Evolutionary conservation across 1,284 basidiomycete species (phyloP).

Genomic region (Heterobasidion parviporum): DNA sequence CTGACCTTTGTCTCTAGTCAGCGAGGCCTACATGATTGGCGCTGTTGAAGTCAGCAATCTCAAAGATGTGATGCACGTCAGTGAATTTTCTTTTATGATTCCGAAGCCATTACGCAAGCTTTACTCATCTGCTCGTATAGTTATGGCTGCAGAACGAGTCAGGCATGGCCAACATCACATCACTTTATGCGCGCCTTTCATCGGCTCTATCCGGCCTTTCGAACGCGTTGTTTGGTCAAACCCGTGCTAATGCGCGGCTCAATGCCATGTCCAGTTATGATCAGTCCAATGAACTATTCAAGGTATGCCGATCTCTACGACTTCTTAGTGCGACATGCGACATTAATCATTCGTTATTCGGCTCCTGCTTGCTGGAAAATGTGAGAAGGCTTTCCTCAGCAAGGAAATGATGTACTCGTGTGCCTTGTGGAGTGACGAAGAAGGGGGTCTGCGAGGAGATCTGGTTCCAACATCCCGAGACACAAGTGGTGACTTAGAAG

Average conservation of each 20-base stretch:
- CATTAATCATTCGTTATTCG: neutral
- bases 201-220: slow-evolving; percentile 66
- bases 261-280: slow-evolving; percentile 90
- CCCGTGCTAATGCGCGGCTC: slow-evolving; percentile 65
- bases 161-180: slow-evolving; percentile 58
- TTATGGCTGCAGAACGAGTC: slow-evolving; percentile 81
- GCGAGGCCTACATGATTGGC: slow-evolving; percentile 84
- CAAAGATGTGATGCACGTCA: slow-evolving; percentile 69
- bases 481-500: slow-evolving; percentile 63
- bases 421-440: slow-evolving; percentile 68
- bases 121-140: slow-evolving; percentile 30
- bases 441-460: slow-evolving; percentile 67
- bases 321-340: slow-evolving; percentile 8
- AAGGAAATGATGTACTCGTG: slow-evolving; percentile 93
- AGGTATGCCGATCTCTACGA: slow-evolving; percentile 32
- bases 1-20: slow-evolving; percentile 41
- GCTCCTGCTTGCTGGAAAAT: neutral
- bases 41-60: slow-evolving; percentile 71
- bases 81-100: slow-evolving; percentile 18
- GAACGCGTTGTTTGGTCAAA: slow-evolving; percentile 78
- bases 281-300: slow-evolving; percentile 77
- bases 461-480: slow-evolving; percentile 21
- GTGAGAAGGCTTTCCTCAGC: slow-evolving; percentile 64
- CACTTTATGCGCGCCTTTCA: slow-evolving; percentile 55
- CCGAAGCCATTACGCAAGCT: neutral